Evolutionary conservation across 202 grass and related monocot species (phyloP), one percentile per base, ranked within the genome.

Genomic region (Eragrostis tef): DNA sequence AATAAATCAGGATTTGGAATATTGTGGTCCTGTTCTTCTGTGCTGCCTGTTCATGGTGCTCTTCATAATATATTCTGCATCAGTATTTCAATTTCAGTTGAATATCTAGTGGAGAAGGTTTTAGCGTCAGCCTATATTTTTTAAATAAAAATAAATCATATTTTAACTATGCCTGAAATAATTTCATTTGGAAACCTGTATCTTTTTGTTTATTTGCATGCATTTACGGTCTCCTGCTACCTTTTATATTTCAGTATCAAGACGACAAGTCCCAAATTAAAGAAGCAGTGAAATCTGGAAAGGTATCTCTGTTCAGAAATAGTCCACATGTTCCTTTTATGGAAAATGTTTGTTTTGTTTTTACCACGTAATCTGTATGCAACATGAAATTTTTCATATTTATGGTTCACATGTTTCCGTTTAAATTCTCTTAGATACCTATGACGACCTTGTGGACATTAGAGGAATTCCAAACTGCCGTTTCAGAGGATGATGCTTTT

Each of bases 231-330:
- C 62, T 68, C 25, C 67, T 89, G 15, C 47, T 71, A 53, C 69
- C 39, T 67, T 13, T 70, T 83, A 9, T 79, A 4, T 85, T 73
- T 75, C 81, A 99, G 96, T 99, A 96, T 81, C 87, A 87, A 86
- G 93, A 92, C 27, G 91, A 93, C 44, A 96, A 84, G 81, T 4
- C 75, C 34, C 75, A 81, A 70, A 66, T 93, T 42, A 99, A 96
- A 77, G 96, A 93, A 24, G 91, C 77, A 59, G 77, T 99, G 75
- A 99, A 99, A 74, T 86, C 90, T 81, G 87, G 92, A 74, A 95
- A 99, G 87, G 96, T 95, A 71, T 24, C 16, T 56, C 48, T 81
- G 1, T 53, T 4, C 77, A 58, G 2, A 51, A 34, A 64, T 89
- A 25, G 49, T 63, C 63, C 4, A 39, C 27, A 59, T 41, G 53